Conservation (phyloP, 169 alveolate species). For the Plasmodium adleri region DNA sequence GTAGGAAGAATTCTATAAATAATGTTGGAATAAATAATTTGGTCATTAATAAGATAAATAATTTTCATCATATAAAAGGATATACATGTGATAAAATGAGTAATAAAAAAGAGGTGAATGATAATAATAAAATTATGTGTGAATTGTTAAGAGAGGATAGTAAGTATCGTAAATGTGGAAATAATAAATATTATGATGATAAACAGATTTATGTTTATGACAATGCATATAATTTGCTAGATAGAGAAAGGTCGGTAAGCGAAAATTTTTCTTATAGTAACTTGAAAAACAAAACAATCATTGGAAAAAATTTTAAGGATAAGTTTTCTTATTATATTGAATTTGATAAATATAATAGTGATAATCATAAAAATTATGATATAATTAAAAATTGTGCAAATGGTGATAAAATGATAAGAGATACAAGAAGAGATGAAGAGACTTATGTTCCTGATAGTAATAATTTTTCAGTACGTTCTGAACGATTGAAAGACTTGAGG, state of each 20-base stretch:
- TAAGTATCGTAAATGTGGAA: no score
- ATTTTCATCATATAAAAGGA: slow-evolving; percentile 25
- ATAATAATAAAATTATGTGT: background rate
- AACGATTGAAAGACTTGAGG: background rate
- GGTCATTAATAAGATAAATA: slow-evolving; percentile 59
- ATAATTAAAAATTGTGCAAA: background rate
- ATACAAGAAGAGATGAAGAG: background rate
- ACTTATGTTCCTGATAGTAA: background rate
- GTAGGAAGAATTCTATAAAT: slow-evolving; percentile 22
- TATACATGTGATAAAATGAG: background rate
- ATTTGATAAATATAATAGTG: slow-evolving; percentile 42
- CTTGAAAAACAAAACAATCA: slow-evolving; percentile 69
- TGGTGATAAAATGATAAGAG: background rate
- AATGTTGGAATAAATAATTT: slow-evolving; percentile 63
- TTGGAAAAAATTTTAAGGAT: slow-evolving; percentile 55
- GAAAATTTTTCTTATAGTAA: slow-evolving; percentile 23
- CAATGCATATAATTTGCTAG: background rate
- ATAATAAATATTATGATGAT: no score
- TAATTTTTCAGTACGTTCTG: no score
- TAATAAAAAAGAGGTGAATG: background rate
- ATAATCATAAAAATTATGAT: background rate
- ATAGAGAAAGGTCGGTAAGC: slow-evolving; percentile 48
- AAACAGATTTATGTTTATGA: no score
- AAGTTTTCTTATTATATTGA: slow-evolving; percentile 71
- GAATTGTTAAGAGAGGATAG: no score